Evolutionary conservation across 441 rosid species (phyloP).

Genomic region (Adansonia madagascariensis): DNA sequence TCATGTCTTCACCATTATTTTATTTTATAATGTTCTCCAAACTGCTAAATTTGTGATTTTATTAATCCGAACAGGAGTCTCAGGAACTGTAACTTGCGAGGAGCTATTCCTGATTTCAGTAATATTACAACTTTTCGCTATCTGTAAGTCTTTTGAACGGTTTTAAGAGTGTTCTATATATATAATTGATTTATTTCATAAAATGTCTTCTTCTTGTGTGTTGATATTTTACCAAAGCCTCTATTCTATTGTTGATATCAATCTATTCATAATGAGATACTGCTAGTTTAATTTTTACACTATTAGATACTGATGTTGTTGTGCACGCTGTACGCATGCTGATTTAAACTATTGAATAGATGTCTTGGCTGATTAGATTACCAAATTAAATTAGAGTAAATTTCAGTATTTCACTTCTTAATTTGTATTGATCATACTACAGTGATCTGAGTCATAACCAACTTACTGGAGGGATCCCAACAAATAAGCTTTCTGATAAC

Average conservation of each 20-base stretch:
- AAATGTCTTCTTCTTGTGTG: not conserved
- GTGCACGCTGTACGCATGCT: not conserved
- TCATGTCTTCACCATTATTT: conserved; percentile 4
- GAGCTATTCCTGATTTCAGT: conserved; percentile 58
- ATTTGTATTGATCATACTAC: conserved; percentile 25
- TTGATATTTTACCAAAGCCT: not conserved
- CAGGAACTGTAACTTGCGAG: conserved; percentile 56
- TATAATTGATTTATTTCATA: not conserved
- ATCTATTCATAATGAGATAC: not conserved
- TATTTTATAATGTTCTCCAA: not conserved
- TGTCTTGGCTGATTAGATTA: not conserved
- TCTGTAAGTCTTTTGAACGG: conserved; percentile 39
- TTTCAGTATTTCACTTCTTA: not conserved
- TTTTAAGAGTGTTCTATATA: not conserved
- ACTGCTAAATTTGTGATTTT: not conserved
- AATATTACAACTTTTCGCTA: conserved; percentile 35
- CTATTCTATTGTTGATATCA: not conserved
- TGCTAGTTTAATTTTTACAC: not conserved
- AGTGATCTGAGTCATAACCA: conserved; percentile 58
- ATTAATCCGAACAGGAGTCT: conserved; percentile 46
- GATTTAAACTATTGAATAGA: not conserved
- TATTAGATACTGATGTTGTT: not conserved
- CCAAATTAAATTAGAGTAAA: not conserved
- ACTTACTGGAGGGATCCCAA: conserved; percentile 47
- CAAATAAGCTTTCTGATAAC: conserved; percentile 40